Evolutionary conservation across 73 alveolate species (phyloP).

Genomic region (Paramecium bursaria): DNA sequence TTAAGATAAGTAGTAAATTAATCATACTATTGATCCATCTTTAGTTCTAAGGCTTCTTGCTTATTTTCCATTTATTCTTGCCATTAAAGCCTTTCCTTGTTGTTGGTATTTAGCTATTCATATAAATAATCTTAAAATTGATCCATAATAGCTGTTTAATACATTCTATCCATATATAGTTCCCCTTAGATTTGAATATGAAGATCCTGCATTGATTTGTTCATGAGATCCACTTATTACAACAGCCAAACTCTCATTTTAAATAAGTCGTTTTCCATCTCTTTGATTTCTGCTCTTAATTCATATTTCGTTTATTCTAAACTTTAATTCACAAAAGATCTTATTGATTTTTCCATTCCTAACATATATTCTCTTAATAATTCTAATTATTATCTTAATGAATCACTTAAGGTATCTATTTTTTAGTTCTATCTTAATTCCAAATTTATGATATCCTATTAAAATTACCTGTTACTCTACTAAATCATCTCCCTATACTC

Average conservation of each 20-base stretch:
- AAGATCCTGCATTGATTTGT: conserved; percentile 13
- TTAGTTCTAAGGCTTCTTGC: background rate
- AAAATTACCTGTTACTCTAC: background rate
- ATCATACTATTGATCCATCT: conserved; percentile 8
- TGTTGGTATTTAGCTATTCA: background rate
- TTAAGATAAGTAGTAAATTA: background rate
- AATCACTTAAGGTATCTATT: conserved; percentile 1
- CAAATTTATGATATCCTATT: background rate
- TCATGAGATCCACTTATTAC: conserved; percentile 15
- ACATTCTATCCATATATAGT: conserved; percentile 52
- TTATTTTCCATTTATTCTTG: background rate
- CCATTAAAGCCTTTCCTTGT: conserved; percentile 16
- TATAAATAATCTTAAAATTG: conserved; percentile 17
- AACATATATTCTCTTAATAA: background rate
- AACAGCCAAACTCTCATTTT: conserved; percentile 41
- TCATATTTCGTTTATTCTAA: conserved; percentile 44
- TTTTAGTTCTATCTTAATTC: background rate
- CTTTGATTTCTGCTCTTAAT: conserved; percentile 15
- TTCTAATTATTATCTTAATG: background rate
- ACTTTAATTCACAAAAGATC: conserved; percentile 11
- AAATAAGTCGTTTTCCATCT: conserved; percentile 30
- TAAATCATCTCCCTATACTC: background rate
- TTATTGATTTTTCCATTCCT: background rate
- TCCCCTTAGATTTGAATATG: conserved; percentile 49
- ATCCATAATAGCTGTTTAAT: background rate